These are phyloP conservation scores for Tulasnella sp. DNA, from an alignment of 768 basidiomycete genomes.

Conservation along the genomic window DNA sequence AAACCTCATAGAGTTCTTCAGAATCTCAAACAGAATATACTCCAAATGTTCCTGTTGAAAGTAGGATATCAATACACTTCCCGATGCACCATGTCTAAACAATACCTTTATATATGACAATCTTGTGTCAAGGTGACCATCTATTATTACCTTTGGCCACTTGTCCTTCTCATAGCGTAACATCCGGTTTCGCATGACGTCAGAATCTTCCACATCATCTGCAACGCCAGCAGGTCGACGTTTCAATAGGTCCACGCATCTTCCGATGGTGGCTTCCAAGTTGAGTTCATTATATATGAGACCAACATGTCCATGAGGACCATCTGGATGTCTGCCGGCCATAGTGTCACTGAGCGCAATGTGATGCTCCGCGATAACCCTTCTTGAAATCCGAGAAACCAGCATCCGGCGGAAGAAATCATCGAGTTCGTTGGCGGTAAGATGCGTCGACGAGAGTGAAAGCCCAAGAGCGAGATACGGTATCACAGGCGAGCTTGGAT, in stretches of 20 bases:
- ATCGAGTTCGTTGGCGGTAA: constrained; percentile 66
- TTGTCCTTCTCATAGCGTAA: constrained; percentile 4
- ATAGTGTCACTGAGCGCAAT: constrained; percentile 60
- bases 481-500: constrained; percentile 53
- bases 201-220: constrained; percentile 24
- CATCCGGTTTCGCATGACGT: constrained; percentile 3
- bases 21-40: constrained; percentile 78
- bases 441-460: constrained; percentile 68
- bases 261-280: constrained; percentile 55
- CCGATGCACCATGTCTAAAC: background rate
- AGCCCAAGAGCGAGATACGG: constrained; percentile 72
- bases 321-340: constrained; percentile 32
- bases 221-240: constrained; percentile 36
- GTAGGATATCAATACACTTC: background rate
- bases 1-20: constrained; percentile 69
- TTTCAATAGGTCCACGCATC: constrained; percentile 46
- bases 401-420: constrained; percentile 87
- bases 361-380: constrained; percentile 82
- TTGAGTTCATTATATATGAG: constrained; percentile 70
- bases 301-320: constrained; percentile 41
- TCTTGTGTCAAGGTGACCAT: constrained; percentile 54
- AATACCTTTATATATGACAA: constrained; percentile 81
- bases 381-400: constrained; percentile 75
- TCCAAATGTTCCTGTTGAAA: constrained; percentile 15
- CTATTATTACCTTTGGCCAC: constrained; percentile 52